Base-by-base conservation (phyloP, 1,284 basidiomycete species). In the Sporisorium sorghi region DNA sequence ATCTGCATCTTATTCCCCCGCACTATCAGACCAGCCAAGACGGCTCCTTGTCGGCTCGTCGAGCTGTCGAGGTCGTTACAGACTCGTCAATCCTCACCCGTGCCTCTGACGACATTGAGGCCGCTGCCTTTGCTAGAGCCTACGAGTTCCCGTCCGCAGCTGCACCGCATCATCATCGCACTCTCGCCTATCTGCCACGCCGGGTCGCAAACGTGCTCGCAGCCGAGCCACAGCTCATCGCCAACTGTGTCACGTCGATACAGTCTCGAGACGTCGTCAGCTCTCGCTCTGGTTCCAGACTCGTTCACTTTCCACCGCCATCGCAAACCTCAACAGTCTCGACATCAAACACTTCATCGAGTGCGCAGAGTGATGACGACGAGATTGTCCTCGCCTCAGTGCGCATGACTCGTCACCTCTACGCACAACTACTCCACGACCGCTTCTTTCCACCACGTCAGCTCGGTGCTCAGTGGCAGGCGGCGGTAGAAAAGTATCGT, bases 361-460 rank as follows among this genome's bases (percentile, higher is more conserved):
- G 2, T 9, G 9, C 26, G 14, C 5, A n/a, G n/a, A n/a, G n/a
- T 8, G 10, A 28, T 14, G 53, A 71, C 15, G 17, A 47, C 15
- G 44, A 55, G 1, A 40, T 71, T 10, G 58, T 71, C 0, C 53
- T 80, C 15, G 48, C 66, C 2, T 58, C 58, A 3, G 63, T 83
- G 5, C 42, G 66, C 3, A 62, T 80, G 61, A 79, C 81, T 3
- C 68, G 78, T 21, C 68, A 78, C 19, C 67, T 82, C 23, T 98
- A 97, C 85, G 96, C 95, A 1, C 95, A 97, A 79, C 87, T 98
- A 14, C 85, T 91, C 32, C 91, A 93, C 14, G 95, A 98, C 84
- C 92, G 90, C 65, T 98, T 97, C 84, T 92, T 91, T 81, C 92
- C 96, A 3, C 94, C 95, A 0, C 93, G 92, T 79, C 87, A 92